These are phyloP conservation scores for Pyricularia sp. DNA, from an alignment of 2,329 filamentous ascomycete genomes.

Conservation along the genomic window DNA sequence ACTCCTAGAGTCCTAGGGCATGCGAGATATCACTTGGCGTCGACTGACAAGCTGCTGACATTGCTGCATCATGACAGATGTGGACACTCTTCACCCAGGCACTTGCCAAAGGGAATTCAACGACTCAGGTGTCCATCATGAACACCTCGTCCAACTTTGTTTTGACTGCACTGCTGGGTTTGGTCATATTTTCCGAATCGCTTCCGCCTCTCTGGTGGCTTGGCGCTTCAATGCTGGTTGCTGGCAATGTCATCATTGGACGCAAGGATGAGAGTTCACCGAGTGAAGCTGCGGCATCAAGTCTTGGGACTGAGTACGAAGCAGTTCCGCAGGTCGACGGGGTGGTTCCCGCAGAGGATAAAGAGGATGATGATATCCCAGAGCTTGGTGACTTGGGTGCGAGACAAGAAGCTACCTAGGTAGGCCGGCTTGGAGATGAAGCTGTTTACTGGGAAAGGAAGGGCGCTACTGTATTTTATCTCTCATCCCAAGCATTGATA, in stretches of 20 bases:
- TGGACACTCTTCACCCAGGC: slow-evolving; percentile 74
- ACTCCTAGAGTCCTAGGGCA: neutral
- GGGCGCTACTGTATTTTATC: neutral
- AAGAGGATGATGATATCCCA: slow-evolving; percentile 15
- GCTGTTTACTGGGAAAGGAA: too few relatives aligned
- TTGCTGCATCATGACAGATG: slow-evolving; percentile 36
- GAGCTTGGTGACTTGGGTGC: slow-evolving; percentile 9
- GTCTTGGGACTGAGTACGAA: slow-evolving; percentile 14
- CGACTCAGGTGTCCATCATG: slow-evolving; percentile 68
- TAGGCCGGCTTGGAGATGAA: neutral
- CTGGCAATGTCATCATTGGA: slow-evolving; percentile 67
- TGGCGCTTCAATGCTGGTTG: slow-evolving; percentile 58
- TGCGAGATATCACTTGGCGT: neutral
- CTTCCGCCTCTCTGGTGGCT: slow-evolving; percentile 66
- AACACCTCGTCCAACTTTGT: slow-evolving; percentile 77
- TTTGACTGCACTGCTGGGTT: slow-evolving; percentile 59
- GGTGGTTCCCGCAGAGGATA: slow-evolving; percentile 5
- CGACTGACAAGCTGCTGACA: neutral
- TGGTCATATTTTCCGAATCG: slow-evolving; percentile 56
- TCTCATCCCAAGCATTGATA: neutral
- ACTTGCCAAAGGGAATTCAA: slow-evolving; percentile 59
- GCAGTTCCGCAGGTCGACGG: slow-evolving; percentile 15
- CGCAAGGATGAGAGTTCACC: slow-evolving; percentile 42
- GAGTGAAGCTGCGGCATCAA: slow-evolving; percentile 11
- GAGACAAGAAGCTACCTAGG: neutral